A percentile compares a stretch with the other conserved stretches of the same genome.
phyloP scores from a whole-genome alignment of 257 asterid genomes.

The Solanum clarkiae region DNA sequence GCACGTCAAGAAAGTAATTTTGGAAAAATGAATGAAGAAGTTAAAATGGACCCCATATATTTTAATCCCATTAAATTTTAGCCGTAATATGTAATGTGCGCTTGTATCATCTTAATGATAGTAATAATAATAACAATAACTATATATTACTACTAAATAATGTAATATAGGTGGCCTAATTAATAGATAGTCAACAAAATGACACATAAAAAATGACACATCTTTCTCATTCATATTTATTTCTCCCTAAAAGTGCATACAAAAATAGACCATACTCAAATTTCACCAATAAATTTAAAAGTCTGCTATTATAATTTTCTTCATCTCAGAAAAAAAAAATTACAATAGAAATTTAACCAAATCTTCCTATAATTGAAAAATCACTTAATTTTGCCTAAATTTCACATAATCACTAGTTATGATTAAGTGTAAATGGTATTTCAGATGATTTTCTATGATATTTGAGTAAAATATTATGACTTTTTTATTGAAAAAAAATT shows the following conservation, averaged over 20 bases:
- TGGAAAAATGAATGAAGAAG: too few relatives aligned
- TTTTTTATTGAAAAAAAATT: not conserved
- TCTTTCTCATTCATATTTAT: not conserved
- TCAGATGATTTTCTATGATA: not conserved
- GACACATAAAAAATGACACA: not conserved
- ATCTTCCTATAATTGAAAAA: not conserved
- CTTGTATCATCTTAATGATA: too few relatives aligned
- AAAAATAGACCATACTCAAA: not conserved
- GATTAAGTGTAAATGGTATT: not conserved
- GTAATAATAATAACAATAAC: too few relatives aligned
- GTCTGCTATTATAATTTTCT: not conserved
- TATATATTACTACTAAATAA: too few relatives aligned
- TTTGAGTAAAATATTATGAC: not conserved
- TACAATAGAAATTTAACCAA: too few relatives aligned
- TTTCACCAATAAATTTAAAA: not conserved
- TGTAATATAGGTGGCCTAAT: not conserved
- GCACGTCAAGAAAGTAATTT: too few relatives aligned
- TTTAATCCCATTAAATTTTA: too few relatives aligned
- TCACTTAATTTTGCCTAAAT: not conserved
- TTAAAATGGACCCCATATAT: too few relatives aligned
- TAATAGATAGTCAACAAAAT: not conserved
- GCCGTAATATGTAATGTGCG: too few relatives aligned
- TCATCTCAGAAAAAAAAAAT: not conserved
- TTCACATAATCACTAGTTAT: not conserved
- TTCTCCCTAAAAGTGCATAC: not conserved